Percentiles rank a stretch among this genome's conserved stretches.
Conservation (phyloP, 148 eudicot species). For the Fallopia convolvulus region DNA sequence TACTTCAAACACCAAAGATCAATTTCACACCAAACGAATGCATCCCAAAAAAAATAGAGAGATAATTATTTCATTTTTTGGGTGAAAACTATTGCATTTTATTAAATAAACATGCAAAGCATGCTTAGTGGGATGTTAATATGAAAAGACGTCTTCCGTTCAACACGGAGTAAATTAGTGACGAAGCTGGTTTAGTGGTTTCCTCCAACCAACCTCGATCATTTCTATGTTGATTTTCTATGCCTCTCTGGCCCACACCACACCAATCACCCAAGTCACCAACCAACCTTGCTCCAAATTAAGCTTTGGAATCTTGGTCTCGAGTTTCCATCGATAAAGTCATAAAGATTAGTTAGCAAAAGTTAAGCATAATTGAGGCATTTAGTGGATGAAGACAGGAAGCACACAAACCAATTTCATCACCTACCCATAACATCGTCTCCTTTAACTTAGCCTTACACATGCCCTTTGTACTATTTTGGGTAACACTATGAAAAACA, state of each 20-base stretch:
- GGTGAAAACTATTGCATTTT: neutral
- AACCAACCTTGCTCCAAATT: neutral
- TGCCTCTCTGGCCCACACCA: neutral
- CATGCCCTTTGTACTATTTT: too few species aligned
- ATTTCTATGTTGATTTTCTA: neutral
- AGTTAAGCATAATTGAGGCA: neutral
- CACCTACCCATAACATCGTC: neutral
- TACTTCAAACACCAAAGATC: too few species aligned
- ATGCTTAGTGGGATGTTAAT: neutral
- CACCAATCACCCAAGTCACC: neutral
- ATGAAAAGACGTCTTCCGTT: neutral
- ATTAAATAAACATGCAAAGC: neutral
- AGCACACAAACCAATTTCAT: neutral
- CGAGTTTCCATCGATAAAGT: neutral
- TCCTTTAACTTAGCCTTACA: too few species aligned
- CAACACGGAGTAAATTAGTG: neutral
- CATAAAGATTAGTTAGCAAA: too few species aligned
- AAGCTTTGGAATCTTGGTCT: neutral
- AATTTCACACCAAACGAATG: too few species aligned
- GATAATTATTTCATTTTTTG: too few species aligned
- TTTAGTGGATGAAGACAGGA: neutral
- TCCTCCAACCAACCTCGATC: too few species aligned
- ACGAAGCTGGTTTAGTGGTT: neutral
- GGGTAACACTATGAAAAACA: too few species aligned
- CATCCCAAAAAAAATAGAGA: too few species aligned